Evolutionary conservation across 345 rosid species (phyloP).

Genomic region (Salix dunnii): DNA sequence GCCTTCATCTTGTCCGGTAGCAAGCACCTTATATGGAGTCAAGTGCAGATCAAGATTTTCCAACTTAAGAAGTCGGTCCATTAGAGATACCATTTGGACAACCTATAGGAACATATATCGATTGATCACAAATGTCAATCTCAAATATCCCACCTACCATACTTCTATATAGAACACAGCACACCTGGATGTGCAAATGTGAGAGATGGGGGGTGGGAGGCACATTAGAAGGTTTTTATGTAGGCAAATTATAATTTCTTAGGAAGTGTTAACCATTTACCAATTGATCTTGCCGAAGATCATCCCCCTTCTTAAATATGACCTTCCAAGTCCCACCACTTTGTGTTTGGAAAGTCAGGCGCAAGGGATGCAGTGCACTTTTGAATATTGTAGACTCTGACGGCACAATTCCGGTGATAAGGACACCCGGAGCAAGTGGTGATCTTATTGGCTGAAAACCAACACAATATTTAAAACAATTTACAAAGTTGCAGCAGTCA

Average conservation of each 20-base stretch:
- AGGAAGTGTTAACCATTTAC: constrained; percentile 32
- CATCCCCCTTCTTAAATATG: constrained; percentile 97
- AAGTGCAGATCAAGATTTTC: constrained; percentile 91
- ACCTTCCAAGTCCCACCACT: constrained; percentile 74
- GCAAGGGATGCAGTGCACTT: constrained; percentile 88
- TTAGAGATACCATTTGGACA: constrained; percentile 97
- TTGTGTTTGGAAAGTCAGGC: constrained; percentile 75
- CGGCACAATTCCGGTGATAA: constrained; percentile 83
- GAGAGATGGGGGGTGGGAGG: not conserved
- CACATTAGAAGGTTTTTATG: not conserved
- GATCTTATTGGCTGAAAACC: constrained; percentile 81
- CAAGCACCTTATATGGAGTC: constrained; percentile 93
- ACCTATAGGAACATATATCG: constrained; percentile 52
- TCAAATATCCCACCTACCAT: not conserved
- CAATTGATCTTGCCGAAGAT: constrained; percentile 97
- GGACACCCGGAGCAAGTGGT: constrained; percentile 72
- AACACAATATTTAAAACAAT: constrained; percentile 9
- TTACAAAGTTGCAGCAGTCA: constrained; percentile 11
- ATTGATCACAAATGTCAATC: constrained; percentile 12
- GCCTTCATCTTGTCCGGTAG: constrained; percentile 98
- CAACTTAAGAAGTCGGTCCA: constrained; percentile 94
- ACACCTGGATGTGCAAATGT: not conserved
- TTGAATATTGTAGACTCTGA: constrained; percentile 94
- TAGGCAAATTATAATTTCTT: not conserved
- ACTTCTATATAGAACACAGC: not conserved